A percentile compares a stretch with the other conserved stretches of the same genome.
phyloP scores from a whole-genome alignment of 2,329 filamentous ascomycete species.

The Beauveria asiatica region DNA sequence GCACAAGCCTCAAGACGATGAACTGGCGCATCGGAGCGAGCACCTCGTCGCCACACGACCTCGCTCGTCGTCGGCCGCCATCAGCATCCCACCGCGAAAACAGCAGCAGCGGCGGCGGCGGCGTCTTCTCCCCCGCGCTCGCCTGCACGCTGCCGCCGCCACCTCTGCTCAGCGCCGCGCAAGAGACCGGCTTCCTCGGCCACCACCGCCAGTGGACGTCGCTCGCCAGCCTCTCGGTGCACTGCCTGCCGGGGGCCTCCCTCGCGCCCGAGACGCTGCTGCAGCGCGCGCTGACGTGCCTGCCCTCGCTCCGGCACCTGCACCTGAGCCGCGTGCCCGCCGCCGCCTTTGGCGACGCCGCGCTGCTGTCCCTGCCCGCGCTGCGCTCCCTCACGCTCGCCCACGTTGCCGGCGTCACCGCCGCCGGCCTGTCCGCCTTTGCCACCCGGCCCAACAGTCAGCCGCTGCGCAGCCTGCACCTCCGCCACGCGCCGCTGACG shows the following conservation, averaged over 20 bases:
- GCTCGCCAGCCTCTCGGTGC: slow-evolving; percentile 49
- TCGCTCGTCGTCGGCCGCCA: neutral
- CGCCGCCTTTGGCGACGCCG: slow-evolving; percentile 48
- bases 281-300: slow-evolving; percentile 36
- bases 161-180: slow-evolving; percentile 19
- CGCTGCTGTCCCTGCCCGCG: slow-evolving; percentile 45
- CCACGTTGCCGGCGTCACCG: slow-evolving; percentile 47
- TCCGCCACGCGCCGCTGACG: slow-evolving; percentile 48
- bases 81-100: too few relatives aligned
- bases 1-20: slow-evolving; percentile 47
- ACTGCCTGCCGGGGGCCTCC: slow-evolving; percentile 48
- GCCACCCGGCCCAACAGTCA: slow-evolving; percentile 40
- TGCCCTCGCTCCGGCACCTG: slow-evolving; percentile 50
- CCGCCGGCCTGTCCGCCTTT: slow-evolving; percentile 47
- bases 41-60: slow-evolving; percentile 14
- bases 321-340: slow-evolving; percentile 49
- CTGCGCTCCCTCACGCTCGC: slow-evolving; percentile 48
- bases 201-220: slow-evolving; percentile 46
- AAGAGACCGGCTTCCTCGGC: slow-evolving; percentile 38
- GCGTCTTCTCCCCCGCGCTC: slow-evolving; percentile 20
- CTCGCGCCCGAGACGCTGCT: slow-evolving; percentile 46
- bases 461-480: slow-evolving; percentile 39
- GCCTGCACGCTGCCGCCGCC: slow-evolving; percentile 21
- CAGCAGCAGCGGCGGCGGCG: neutral
- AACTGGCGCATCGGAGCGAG: slow-evolving; percentile 47